phyloP scores from a whole-genome alignment of 768 basidiomycete genomes.

The Mrakia hoshinonis region DNA sequence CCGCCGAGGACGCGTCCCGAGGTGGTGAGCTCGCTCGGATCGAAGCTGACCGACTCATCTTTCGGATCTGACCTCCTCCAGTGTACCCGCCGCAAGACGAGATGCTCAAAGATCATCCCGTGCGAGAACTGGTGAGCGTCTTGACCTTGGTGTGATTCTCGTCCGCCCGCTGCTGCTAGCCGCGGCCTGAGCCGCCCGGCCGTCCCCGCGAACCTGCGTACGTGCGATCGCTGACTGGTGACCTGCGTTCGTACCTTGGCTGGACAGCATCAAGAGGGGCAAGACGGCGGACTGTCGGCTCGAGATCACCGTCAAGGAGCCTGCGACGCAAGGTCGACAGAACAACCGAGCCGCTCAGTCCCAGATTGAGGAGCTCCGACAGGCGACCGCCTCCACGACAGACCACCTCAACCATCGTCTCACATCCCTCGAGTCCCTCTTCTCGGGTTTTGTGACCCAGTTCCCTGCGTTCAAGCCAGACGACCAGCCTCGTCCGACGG shows the following conservation, averaged over 20 bases:
- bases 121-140: slow-evolving; percentile 14
- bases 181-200: no score
- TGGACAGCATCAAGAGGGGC: slow-evolving; percentile 19
- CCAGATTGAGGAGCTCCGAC: slow-evolving; percentile 26
- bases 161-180: no score
- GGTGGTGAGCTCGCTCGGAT: no score
- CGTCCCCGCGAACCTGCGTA: no score
- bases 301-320: slow-evolving; percentile 27
- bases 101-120: slow-evolving; percentile 20
- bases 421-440: slow-evolving; percentile 13
- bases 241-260: neutral
- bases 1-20: no score
- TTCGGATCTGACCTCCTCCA: no score
- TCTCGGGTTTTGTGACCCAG: slow-evolving; percentile 10
- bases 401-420: slow-evolving; percentile 16
- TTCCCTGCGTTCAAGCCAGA: neutral
- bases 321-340: slow-evolving; percentile 1
- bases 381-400: neutral
- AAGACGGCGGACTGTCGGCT: slow-evolving; percentile 21
- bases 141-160: neutral
- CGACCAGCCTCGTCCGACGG: neutral
- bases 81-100: neutral
- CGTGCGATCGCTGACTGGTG: neutral
- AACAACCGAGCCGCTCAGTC: slow-evolving; percentile 11
- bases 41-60: neutral